These are phyloP conservation scores for Trichosanthes cucumerina DNA, from an alignment of 306 rosid species.

Conservation along the genomic window DNA sequence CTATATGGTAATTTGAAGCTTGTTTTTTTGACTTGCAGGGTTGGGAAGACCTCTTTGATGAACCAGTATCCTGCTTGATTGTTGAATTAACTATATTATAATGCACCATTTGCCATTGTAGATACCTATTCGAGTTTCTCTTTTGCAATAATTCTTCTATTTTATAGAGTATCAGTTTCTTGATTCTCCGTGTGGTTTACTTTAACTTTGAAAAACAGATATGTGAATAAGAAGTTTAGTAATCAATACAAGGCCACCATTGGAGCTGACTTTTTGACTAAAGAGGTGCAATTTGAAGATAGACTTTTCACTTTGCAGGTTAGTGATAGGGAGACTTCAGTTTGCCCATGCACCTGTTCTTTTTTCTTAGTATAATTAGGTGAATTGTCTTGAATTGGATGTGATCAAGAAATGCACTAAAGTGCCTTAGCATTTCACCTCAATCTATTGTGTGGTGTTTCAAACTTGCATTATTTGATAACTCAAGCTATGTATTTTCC, in stretches of 20 bases:
- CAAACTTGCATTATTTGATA: not conserved
- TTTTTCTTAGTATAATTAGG: not conserved
- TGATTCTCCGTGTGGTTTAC: slow-evolving; percentile 26
- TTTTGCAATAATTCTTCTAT: not conserved
- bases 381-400: not conserved
- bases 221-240: slow-evolving; percentile 95
- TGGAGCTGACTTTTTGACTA: slow-evolving; percentile 94
- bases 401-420: not conserved
- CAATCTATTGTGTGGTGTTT: not conserved
- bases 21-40: slow-evolving; percentile 51
- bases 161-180: not conserved
- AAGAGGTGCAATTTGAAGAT: slow-evolving; percentile 96
- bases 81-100: not conserved
- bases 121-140: not conserved
- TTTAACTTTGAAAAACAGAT: slow-evolving; percentile 34
- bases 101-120: not conserved
- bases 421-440: not conserved
- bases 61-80: slow-evolving; percentile 76
- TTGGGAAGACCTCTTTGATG: slow-evolving; percentile 99
- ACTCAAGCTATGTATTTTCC: not conserved
- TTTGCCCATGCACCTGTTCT: not conserved
- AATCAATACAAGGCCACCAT: slow-evolving; percentile 98
- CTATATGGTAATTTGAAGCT: not conserved
- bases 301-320: slow-evolving; percentile 99
- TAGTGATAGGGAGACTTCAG: not conserved